Base-by-base conservation (phyloP, 2,329 filamentous ascomycete genomes). In the Aspergillus sp. region DNA sequence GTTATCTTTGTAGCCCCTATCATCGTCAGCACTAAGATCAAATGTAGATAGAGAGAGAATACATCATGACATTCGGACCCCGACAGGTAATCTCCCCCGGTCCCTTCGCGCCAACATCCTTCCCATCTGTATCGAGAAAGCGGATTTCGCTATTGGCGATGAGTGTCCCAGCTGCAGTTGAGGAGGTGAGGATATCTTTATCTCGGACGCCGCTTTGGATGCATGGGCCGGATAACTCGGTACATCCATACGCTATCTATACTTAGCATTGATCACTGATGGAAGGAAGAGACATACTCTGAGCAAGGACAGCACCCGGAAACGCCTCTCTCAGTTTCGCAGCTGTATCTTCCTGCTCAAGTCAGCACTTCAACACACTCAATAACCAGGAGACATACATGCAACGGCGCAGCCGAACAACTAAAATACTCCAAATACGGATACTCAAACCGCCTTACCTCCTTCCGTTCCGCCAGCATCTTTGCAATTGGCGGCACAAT, bases 41-140 rank as follows among this genome's bases (percentile, higher is more conserved):
- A 12, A n/a, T 7, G 7, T 34, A 34, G 33, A 7, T 12, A 34
- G 7, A 6, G 8, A 13, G n/a, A 13, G 5, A 34, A 4, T 34
- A 19, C 40, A 48, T 39, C 42, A 47, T 52, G 12, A 49, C 43
- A 29, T 47, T 48, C 29, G 50, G 50, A 1, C 45, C 46, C 3
- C 43, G 42, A 41, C 45, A 44, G 29, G 44, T 44, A 28, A 52
- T 50, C 30, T 52, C 50, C 1, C 53, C 53, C 7, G 48, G 42
- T 10, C 39, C 40, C 11, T 43, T 13, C 37, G 36, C 19, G 4
- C 33, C 36, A 5, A 51, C 46, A 10, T 51, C 46, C 27, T 49
- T 47, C 3, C 44, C 49, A 13, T 42, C 28, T 1, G 37, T 19
- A 37, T 49, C 46, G 7, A 51, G 27, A 30, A 48, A 48, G 19